These are phyloP conservation scores for Trichoderma koningii DNA, from an alignment of 2,329 filamentous ascomycete species.

Conservation along the genomic window DNA sequence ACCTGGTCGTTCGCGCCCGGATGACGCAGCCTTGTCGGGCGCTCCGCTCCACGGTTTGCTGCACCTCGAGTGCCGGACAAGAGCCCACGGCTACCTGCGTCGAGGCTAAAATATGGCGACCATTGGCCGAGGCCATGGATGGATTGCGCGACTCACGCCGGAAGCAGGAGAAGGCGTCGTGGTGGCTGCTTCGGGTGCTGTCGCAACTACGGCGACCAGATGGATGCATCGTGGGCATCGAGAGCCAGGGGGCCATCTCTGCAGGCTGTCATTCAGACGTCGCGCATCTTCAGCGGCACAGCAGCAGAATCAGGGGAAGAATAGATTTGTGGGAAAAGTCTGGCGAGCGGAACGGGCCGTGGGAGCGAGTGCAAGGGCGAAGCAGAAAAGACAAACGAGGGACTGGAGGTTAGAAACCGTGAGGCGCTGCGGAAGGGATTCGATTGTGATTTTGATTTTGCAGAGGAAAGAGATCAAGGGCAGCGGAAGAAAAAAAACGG, in stretches of 20 bases:
- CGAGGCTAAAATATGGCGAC: slow-evolving; percentile 6
- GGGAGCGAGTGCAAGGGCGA: slow-evolving; percentile 1
- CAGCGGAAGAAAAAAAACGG: slow-evolving; percentile 15
- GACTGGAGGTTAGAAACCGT: slow-evolving; percentile 20
- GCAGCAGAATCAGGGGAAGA: slow-evolving; percentile 2
- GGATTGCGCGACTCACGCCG: slow-evolving; percentile 21
- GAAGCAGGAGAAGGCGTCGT: background rate
- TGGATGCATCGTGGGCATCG: slow-evolving; percentile 26
- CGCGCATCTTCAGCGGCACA: slow-evolving; percentile 32
- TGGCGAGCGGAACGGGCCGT: background rate
- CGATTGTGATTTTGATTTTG: background rate
- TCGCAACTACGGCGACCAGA: slow-evolving; percentile 27
- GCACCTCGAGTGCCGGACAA: background rate
- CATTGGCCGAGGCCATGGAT: slow-evolving; percentile 4
- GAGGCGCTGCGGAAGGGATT: background rate
- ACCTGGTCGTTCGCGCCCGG: slow-evolving; percentile 17
- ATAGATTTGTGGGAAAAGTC: background rate
- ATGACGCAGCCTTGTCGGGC: slow-evolving; percentile 12
- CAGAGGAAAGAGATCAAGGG: slow-evolving; percentile 4
- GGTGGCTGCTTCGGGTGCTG: slow-evolving; percentile 8
- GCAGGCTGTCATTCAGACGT: slow-evolving; percentile 31
- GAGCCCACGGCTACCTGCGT: background rate
- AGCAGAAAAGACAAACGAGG: slow-evolving; percentile 13
- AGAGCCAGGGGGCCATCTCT: slow-evolving; percentile 27
- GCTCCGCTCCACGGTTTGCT: slow-evolving; percentile 13